phyloP scores from a whole-genome alignment of 169 alveolate species.

The Eimeria nieschulzi region DNA sequence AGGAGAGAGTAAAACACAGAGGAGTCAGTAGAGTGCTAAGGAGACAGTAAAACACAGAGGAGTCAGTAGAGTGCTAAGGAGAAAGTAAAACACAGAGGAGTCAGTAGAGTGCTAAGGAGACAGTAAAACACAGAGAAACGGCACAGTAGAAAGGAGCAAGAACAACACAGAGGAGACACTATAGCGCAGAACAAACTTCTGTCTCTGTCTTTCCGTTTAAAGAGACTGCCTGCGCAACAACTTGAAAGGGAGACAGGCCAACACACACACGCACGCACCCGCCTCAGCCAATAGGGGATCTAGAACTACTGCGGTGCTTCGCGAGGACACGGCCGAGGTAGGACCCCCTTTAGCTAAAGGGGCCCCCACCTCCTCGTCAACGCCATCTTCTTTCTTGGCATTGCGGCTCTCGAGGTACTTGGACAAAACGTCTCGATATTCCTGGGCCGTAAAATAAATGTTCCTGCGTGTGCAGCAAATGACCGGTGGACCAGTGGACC shows the following conservation, averaged over 20 bases:
- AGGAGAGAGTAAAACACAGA: no score
- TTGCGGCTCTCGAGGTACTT: conserved; percentile 25
- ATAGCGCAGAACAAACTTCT: background rate
- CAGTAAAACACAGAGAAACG: no score
- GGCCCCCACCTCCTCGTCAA: background rate
- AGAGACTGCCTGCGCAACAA: background rate
- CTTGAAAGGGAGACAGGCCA: background rate
- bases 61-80: no score
- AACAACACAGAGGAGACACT: no score
- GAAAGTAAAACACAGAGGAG: no score
- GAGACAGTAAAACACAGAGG: no score
- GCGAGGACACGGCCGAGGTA: background rate
- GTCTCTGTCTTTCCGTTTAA: background rate
- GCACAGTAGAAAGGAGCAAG: no score
- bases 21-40: no score
- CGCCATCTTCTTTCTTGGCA: conserved; percentile 45
- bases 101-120: no score
- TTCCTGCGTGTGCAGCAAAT: conserved; percentile 12
- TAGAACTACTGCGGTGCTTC: background rate
- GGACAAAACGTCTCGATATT: conserved; percentile 26
- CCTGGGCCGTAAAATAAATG: conserved; percentile 34
- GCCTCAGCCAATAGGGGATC: conserved; percentile 47
- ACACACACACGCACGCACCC: background rate
- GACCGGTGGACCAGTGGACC: background rate
- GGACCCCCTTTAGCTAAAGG: background rate